Evolutionary conservation across 2,329 filamentous ascomycete genomes (phyloP).

Genomic region (Sporothrix luriei): DNA sequence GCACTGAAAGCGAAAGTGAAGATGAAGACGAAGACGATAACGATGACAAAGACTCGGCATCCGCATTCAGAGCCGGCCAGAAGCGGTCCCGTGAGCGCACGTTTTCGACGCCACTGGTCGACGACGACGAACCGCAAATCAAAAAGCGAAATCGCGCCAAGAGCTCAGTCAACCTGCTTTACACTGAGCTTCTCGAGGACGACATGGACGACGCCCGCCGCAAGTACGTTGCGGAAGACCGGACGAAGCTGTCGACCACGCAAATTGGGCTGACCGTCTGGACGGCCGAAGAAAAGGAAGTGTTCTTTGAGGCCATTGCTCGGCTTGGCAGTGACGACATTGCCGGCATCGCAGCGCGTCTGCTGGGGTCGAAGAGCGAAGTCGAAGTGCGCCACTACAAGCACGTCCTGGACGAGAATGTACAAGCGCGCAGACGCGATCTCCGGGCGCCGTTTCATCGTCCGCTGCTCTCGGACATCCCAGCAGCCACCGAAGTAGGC

Average conservation of each 20-base stretch:
- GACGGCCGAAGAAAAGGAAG: slow-evolving; percentile 69
- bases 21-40: background rate
- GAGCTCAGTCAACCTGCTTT: slow-evolving; percentile 49
- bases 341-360: slow-evolving; percentile 60
- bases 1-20: background rate
- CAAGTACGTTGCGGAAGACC: slow-evolving; percentile 42
- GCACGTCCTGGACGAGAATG: slow-evolving; percentile 58
- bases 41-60: background rate
- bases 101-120: background rate
- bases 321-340: slow-evolving; percentile 66
- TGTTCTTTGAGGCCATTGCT: slow-evolving; percentile 67
- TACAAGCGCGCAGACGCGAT: slow-evolving; percentile 40
- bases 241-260: slow-evolving; percentile 45
- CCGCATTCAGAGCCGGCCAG: background rate
- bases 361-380: slow-evolving; percentile 69
- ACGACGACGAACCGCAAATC: slow-evolving; percentile 40
- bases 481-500: slow-evolving; percentile 71
- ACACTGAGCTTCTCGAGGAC: slow-evolving; percentile 58
- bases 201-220: slow-evolving; percentile 58
- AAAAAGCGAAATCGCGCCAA: slow-evolving; percentile 49
- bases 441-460: slow-evolving; percentile 39
- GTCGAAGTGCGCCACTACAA: slow-evolving; percentile 75
- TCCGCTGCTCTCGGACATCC: slow-evolving; percentile 59
- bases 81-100: slow-evolving; percentile 19
- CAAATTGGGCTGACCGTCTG: slow-evolving; percentile 73